These are phyloP conservation scores for Fusarium veterinarium DNA, from an alignment of 2,329 filamentous ascomycete species.

Conservation along the genomic window DNA sequence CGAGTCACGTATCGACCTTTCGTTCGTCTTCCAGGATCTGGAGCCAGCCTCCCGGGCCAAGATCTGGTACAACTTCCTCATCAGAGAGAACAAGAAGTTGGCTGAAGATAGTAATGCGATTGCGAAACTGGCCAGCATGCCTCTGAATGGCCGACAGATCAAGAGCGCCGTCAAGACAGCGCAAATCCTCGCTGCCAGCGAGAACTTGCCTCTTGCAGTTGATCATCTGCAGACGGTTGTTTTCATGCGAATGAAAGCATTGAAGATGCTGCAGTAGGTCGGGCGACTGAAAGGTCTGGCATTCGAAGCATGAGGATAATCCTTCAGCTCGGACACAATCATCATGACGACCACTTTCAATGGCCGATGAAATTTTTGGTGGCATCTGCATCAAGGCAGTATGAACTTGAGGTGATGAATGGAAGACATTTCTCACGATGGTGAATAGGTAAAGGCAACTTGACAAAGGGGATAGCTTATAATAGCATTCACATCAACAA, in stretches of 20 bases:
- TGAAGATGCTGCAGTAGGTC: not conserved
- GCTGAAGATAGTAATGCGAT: not conserved
- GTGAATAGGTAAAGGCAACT: not conserved
- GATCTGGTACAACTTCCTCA: conserved; percentile 39
- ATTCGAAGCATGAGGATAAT: not conserved
- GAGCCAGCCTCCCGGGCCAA: conserved; percentile 25
- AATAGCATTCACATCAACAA: not conserved
- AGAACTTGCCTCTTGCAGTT: not conserved
- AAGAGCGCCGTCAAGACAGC: conserved; percentile 26
- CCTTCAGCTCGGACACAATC: not conserved
- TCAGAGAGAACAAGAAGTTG: not conserved
- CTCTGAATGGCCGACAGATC: conserved; percentile 36
- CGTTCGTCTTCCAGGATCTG: conserved; percentile 49
- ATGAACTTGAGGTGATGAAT: not conserved
- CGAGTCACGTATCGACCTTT: conserved; percentile 57
- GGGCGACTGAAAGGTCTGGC: not conserved
- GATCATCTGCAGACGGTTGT: conserved; percentile 14
- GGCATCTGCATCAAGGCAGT: not conserved
- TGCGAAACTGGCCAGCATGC: not conserved
- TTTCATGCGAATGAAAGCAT: not conserved
- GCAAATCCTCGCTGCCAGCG: conserved; percentile 1
- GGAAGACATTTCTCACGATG: not conserved
- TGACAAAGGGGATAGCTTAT: not conserved
- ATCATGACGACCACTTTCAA: not conserved
- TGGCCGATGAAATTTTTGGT: not conserved